These are phyloP conservation scores for Musa troglodytarum DNA, from an alignment of 176 grass and related monocot genomes.

Conservation along the genomic window DNA sequence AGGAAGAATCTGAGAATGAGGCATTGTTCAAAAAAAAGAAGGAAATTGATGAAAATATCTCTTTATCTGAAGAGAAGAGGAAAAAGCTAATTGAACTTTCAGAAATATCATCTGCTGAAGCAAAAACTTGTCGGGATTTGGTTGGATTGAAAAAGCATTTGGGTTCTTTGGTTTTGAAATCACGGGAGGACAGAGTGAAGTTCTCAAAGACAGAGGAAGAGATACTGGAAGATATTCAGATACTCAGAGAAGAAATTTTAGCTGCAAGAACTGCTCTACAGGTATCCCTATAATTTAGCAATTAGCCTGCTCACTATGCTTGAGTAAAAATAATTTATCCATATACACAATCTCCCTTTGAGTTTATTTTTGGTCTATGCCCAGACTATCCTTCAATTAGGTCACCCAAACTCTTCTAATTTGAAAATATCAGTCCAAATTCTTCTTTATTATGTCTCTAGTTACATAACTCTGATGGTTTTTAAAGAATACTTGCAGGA, in stretches of 20 bases:
- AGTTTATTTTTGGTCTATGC: not conserved
- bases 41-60: conserved; percentile 51
- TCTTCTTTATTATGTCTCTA: not conserved
- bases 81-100: conserved; percentile 46
- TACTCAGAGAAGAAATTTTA: conserved; percentile 64
- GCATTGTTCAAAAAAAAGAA: conserved; percentile 46
- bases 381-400: no score
- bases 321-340: not conserved
- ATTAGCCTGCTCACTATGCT: not conserved
- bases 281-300: conserved; percentile 18
- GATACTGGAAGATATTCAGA: conserved; percentile 67
- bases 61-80: conserved; percentile 47
- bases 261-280: conserved; percentile 80
- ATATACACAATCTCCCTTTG: not conserved
- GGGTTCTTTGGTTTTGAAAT: conserved; percentile 64
- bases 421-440: not conserved
- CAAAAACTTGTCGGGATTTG: conserved; percentile 48
- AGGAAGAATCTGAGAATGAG: conserved; percentile 56
- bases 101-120: conserved; percentile 53
- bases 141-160: conserved; percentile 51
- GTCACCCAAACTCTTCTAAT: no score
- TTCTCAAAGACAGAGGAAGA: conserved; percentile 73
- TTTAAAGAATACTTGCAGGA: no score
- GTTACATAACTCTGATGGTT: no score
- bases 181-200: conserved; percentile 57